phyloP scores from a whole-genome alignment of 495 filamentous ascomycete genomes.

The Daldinia childiae region DNA sequence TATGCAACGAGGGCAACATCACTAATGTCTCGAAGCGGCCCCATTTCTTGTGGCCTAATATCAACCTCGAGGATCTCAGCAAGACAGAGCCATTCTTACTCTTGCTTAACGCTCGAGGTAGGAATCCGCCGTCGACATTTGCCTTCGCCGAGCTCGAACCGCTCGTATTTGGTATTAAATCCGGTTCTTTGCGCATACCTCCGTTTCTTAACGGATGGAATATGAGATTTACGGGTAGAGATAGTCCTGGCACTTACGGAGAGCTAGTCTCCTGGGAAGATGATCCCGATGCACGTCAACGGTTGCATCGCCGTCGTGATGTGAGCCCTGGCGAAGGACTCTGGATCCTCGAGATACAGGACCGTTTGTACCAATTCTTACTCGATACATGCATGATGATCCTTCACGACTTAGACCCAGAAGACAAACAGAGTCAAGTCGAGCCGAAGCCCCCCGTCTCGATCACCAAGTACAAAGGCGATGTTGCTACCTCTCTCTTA shows the following conservation, averaged over 20 bases:
- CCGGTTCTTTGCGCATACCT: neutral
- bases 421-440: neutral
- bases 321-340: slow-evolving; percentile 4
- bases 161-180: neutral
- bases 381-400: neutral
- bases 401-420: neutral
- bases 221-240: neutral
- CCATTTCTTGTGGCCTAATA: neutral
- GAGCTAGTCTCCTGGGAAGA: neutral
- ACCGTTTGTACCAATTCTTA: neutral
- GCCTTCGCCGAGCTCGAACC: slow-evolving; percentile 2
- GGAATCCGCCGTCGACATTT: neutral
- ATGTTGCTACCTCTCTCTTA: neutral
- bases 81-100: neutral
- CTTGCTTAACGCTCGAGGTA: slow-evolving; percentile 3
- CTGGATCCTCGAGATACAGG: slow-evolving; percentile 6
- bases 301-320: neutral
- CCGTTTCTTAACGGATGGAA: neutral
- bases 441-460: neutral
- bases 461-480: neutral
- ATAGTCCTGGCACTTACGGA: neutral
- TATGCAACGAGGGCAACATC: neutral
- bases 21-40: neutral
- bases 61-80: slow-evolving; percentile 4
- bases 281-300: neutral